These are phyloP conservation scores for Mycena rebaudengoi DNA, from an alignment of 768 basidiomycete species.

Conservation along the genomic window DNA sequence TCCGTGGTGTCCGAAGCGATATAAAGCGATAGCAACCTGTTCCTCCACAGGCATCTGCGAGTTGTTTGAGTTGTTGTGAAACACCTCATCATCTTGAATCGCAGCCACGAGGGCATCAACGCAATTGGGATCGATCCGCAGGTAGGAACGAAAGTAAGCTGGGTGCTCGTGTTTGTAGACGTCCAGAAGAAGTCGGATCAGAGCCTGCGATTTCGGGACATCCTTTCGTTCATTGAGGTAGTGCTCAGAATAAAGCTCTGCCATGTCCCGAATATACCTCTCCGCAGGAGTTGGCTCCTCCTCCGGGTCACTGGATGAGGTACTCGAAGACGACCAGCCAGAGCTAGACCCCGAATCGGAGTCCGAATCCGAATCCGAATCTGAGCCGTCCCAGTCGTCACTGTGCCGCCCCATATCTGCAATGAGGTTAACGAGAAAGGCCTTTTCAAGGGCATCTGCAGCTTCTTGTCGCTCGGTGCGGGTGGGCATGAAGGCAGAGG, in stretches of 20 bases:
- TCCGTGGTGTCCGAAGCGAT: constrained; percentile 28
- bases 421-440: too few relatives aligned
- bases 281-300: not conserved
- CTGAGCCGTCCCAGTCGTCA: too few relatives aligned
- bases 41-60: constrained; percentile 36
- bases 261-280: not conserved
- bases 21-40: constrained; percentile 20
- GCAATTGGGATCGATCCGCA: constrained; percentile 31
- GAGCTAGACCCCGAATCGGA: too few relatives aligned
- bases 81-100: constrained; percentile 33
- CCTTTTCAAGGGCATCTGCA: too few relatives aligned
- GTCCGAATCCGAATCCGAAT: too few relatives aligned
- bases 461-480: too few relatives aligned
- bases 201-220: not conserved
- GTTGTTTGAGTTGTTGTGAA: constrained; percentile 37
- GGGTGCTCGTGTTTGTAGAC: not conserved
- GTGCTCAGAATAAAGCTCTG: not conserved
- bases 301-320: too few relatives aligned
- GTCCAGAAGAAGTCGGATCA: not conserved
- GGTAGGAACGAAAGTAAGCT: constrained; percentile 24
- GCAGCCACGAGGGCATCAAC: constrained; percentile 32
- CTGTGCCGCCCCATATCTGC: too few relatives aligned
- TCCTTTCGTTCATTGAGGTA: not conserved
- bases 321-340: too few relatives aligned
- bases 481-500: too few relatives aligned